Evolutionary conservation across 2,329 filamentous ascomycete species (phyloP).

Genomic region (Alternaria rosae): DNA sequence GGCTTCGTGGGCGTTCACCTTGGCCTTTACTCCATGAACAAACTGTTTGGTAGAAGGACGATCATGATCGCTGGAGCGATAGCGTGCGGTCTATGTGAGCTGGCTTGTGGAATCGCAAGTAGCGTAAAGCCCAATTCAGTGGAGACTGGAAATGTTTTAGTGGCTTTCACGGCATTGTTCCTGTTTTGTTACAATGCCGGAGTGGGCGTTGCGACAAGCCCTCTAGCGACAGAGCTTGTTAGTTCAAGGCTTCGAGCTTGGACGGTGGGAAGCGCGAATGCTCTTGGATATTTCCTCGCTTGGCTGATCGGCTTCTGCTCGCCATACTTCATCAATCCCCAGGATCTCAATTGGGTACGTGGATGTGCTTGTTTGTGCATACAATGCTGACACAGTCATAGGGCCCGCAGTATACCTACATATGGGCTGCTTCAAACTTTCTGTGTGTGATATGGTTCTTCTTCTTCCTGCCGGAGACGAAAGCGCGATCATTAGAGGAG

Average conservation of each 20-base stretch:
- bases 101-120: slow-evolving; percentile 54
- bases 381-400: neutral
- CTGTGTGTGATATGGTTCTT: slow-evolving; percentile 64
- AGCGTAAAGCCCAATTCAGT: slow-evolving; percentile 32
- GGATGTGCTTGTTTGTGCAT: accelerated
- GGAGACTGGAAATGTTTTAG: slow-evolving; percentile 33
- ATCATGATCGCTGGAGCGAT: slow-evolving; percentile 59
- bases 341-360: slow-evolving; percentile 49
- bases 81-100: slow-evolving; percentile 55
- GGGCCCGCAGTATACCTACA: slow-evolving; percentile 33
- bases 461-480: slow-evolving; percentile 65
- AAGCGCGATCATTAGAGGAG: slow-evolving; percentile 35
- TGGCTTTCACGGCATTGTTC: slow-evolving; percentile 48
- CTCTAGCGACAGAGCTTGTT: slow-evolving; percentile 41
- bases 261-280: slow-evolving; percentile 46
- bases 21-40: slow-evolving; percentile 59
- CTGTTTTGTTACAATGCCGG: slow-evolving; percentile 48
- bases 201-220: slow-evolving; percentile 43
- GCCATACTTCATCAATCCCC: slow-evolving; percentile 52
- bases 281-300: slow-evolving; percentile 46
- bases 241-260: slow-evolving; percentile 46
- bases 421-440: slow-evolving; percentile 44
- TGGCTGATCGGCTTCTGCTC: slow-evolving; percentile 49
- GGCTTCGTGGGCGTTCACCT: slow-evolving; percentile 59
- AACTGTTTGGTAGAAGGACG: slow-evolving; percentile 56